phyloP scores from a whole-genome alignment of 768 basidiomycete genomes.

The Boletus barrowsii region DNA sequence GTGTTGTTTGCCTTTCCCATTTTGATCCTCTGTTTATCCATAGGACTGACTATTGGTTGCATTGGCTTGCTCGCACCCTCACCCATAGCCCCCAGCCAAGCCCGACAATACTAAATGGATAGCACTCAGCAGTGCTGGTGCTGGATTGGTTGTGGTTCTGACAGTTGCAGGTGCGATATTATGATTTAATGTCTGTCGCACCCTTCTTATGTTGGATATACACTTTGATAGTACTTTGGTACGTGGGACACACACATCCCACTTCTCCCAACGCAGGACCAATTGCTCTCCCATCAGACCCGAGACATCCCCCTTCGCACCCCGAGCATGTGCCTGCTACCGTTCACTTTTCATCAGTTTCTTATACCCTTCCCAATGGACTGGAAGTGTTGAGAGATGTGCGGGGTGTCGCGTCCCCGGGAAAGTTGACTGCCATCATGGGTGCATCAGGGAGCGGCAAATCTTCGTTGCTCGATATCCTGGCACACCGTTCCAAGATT shows the following conservation, averaged over 20 bases:
- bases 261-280: conserved; percentile 44
- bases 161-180: conserved; percentile 53
- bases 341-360: conserved; percentile 84
- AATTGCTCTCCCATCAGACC: conserved; percentile 90
- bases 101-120: conserved; percentile 83
- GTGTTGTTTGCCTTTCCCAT: conserved; percentile 1
- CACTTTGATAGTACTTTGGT: conserved; percentile 71
- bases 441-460: conserved; percentile 97
- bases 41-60: not conserved
- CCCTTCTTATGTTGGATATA: not conserved
- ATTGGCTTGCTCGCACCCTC: not conserved
- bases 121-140: conserved; percentile 78
- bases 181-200: not conserved
- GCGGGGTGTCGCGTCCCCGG: conserved; percentile 80
- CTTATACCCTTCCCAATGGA: conserved; percentile 65
- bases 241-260: conserved; percentile 68
- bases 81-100: conserved; percentile 62
- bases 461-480: conserved; percentile 93
- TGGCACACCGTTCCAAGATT: conserved; percentile 86
- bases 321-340: conserved; percentile 91
- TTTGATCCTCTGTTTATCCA: not conserved
- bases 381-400: conserved; percentile 76
- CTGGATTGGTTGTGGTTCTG: conserved; percentile 69
- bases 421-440: conserved; percentile 94
- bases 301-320: conserved; percentile 48